Conservation (phyloP, 768 basidiomycete genomes). For the Rossbeevera mucosa region DNA sequence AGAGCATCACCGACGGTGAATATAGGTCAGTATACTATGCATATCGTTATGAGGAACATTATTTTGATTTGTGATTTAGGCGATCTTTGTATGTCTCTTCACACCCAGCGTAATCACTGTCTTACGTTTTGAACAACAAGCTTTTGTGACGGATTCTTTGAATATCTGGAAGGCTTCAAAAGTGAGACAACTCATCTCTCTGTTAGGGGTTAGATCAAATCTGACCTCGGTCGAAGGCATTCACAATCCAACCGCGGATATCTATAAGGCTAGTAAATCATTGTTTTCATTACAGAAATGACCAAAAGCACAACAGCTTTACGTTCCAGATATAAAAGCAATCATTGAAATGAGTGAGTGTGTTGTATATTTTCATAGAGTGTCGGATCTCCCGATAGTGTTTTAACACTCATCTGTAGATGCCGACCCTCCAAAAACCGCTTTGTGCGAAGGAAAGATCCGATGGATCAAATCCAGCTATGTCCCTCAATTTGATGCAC, state of each 20-base stretch:
- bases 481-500: not conserved
- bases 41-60: slow-evolving; percentile 2
- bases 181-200: not conserved
- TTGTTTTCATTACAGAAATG: not conserved
- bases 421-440: not conserved
- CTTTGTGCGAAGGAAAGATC: not conserved
- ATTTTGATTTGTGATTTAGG: not conserved
- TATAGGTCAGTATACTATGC: slow-evolving; percentile 29
- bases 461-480: not conserved
- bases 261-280: not conserved
- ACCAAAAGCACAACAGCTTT: not conserved
- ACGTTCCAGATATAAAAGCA: not conserved
- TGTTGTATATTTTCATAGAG: not conserved
- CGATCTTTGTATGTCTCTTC: not conserved
- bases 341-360: not conserved
- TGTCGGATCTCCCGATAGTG: not conserved
- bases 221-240: not conserved
- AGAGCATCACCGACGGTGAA: slow-evolving; percentile 42
- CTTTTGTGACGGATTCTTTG: not conserved
- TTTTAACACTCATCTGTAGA: not conserved
- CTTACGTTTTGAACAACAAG: not conserved
- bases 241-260: not conserved
- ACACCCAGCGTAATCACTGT: not conserved
- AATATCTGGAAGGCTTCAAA: not conserved
- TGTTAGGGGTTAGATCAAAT: not conserved